Conservation (phyloP, 2,329 filamentous ascomycete species). For the Sporothrix brasiliensis region DNA sequence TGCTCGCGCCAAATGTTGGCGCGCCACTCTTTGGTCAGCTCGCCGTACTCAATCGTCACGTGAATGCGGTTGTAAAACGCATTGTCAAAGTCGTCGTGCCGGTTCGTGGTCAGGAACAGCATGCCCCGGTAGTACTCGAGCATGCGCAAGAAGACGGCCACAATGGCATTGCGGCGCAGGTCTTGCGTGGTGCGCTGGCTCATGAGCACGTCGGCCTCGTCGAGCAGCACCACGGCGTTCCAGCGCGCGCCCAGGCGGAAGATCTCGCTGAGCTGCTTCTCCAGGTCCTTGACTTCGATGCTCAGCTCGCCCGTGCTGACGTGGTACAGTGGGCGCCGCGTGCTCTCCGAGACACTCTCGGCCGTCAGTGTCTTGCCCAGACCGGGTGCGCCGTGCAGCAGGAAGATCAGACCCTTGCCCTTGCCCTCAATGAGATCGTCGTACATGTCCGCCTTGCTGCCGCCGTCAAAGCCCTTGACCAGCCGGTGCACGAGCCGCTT, state of each 20-base stretch:
- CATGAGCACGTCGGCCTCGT: conserved; percentile 61
- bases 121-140: conserved; percentile 46
- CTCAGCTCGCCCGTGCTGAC: conserved; percentile 71
- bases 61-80: conserved; percentile 48
- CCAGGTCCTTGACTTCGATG: conserved; percentile 65
- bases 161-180: conserved; percentile 44
- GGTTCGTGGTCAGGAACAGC: conserved; percentile 49
- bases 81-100: conserved; percentile 48
- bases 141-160: conserved; percentile 43
- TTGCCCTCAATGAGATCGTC: conserved; percentile 30
- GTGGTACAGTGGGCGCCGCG: conserved; percentile 53
- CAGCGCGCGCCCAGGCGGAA: conserved; percentile 74
- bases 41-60: conserved; percentile 43
- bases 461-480: conserved; percentile 25
- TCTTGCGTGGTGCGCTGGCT: conserved; percentile 39
- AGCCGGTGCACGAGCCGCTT: conserved; percentile 23
- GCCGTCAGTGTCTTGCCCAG: conserved; percentile 27
- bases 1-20: conserved; percentile 27
- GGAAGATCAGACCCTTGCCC: conserved; percentile 22
- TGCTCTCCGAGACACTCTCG: conserved; percentile 55
- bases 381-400: conserved; percentile 27
- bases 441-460: conserved; percentile 24
- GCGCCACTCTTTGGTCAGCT: conserved; percentile 32
- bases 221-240: conserved; percentile 71
- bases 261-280: conserved; percentile 66